These are phyloP conservation scores for Solanum hybrid DNA, from an alignment of 305 asterid species.

Conservation along the genomic window DNA sequence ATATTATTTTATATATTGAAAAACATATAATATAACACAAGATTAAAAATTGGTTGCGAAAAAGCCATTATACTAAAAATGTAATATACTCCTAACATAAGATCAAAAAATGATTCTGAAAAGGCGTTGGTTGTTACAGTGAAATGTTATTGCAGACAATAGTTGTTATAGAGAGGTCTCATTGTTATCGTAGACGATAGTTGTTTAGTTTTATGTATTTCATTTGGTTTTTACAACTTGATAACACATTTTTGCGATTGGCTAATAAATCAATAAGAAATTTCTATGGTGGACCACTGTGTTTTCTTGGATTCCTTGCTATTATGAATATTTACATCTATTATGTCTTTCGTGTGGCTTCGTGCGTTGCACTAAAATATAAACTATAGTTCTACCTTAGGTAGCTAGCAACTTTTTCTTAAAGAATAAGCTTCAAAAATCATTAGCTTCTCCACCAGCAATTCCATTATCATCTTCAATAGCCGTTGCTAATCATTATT, in stretches of 20 bases:
- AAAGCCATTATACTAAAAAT: neutral
- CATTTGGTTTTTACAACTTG: neutral
- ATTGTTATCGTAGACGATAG: too few species aligned
- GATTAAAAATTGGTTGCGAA: neutral
- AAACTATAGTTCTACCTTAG: neutral
- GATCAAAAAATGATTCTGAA: neutral
- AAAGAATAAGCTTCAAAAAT: neutral
- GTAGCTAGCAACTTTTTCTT: neutral
- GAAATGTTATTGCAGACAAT: too few species aligned
- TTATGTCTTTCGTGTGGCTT: neutral
- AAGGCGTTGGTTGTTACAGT: neutral
- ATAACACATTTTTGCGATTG: neutral
- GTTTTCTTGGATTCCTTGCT: slow-evolving; percentile 1
- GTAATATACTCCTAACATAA: neutral
- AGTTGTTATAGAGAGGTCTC: too few species aligned
- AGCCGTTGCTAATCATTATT: neutral
- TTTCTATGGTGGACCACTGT: neutral
- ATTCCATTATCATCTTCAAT: neutral
- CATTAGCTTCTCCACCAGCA: neutral
- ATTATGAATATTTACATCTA: neutral
- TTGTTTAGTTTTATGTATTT: neutral
- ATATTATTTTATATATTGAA: neutral
- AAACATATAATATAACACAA: neutral
- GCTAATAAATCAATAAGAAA: neutral
- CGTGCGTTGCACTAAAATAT: neutral